Percentiles rank a stretch among this genome's conserved stretches.
Conservation (phyloP, 2,329 filamentous ascomycete genomes). For the Passalora sequoiae region DNA sequence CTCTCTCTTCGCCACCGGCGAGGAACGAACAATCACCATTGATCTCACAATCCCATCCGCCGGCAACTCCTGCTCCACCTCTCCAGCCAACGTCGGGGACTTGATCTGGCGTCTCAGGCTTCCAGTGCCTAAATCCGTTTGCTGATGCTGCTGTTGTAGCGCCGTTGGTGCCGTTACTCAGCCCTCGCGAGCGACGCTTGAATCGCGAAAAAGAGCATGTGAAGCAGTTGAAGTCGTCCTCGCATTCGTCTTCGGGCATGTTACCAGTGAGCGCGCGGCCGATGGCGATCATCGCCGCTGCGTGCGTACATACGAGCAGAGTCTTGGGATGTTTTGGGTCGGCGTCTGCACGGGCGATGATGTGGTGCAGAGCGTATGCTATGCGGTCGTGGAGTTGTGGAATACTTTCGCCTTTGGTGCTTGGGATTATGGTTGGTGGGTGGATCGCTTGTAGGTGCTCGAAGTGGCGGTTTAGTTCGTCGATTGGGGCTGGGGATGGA, state of each 20-base stretch:
- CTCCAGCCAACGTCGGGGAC: conserved; percentile 51
- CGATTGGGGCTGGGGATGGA: conserved; percentile 65
- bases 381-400: conserved; percentile 73
- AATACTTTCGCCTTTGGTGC: conserved; percentile 71
- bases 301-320: conserved; percentile 81
- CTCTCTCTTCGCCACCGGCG: conserved; percentile 73
- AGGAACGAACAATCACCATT: conserved; percentile 87
- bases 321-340: conserved; percentile 60
- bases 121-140: conserved; percentile 24
- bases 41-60: conserved; percentile 71
- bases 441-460: conserved; percentile 49
- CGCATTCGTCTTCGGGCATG: conserved; percentile 65
- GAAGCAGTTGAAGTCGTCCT: conserved; percentile 78
- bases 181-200: conserved; percentile 38
- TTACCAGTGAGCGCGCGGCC: conserved; percentile 74
- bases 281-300: conserved; percentile 80
- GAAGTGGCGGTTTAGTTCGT: conserved; percentile 63
- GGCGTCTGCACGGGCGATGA: conserved; percentile 67
- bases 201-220: conserved; percentile 77
- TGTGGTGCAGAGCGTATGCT: conserved; percentile 61
- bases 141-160: conserved; percentile 10
- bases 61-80: conserved; percentile 58
- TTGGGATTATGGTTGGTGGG: conserved; percentile 55
- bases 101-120: conserved; percentile 28
- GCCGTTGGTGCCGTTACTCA: conserved; percentile 10